A percentile compares a stretch with the other conserved stretches of the same genome.
phyloP scores from a whole-genome alignment of 2,329 filamentous ascomycete genomes.

The Aspergillus sp. region DNA sequence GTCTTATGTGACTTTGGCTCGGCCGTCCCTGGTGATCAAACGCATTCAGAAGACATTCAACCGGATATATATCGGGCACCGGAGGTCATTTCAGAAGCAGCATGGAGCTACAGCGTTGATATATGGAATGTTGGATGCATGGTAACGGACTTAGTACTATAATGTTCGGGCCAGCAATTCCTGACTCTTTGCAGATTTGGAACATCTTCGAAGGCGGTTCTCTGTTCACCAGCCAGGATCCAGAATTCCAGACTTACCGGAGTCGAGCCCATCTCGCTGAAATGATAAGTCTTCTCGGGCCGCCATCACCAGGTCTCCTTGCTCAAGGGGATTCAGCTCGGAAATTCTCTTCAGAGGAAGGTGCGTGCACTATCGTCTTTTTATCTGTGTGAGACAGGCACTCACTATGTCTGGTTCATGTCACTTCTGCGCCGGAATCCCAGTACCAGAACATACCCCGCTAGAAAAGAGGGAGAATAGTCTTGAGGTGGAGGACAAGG shows the following conservation, averaged over 20 bases:
- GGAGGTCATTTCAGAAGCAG: constrained; percentile 47
- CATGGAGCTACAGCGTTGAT: constrained; percentile 49
- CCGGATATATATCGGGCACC: constrained; percentile 36
- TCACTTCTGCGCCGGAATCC: constrained; percentile 19
- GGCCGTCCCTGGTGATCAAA: constrained; percentile 34
- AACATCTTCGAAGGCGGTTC: constrained; percentile 47
- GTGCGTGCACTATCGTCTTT: constrained; percentile 18
- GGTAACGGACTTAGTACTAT: constrained; percentile 33
- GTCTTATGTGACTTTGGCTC: constrained; percentile 53
- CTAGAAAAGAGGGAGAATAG: constrained; percentile 38
- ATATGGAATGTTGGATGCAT: constrained; percentile 54
- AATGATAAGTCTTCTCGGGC: constrained; percentile 47
- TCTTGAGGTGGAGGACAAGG: constrained; percentile 34
- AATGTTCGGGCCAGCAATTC: neutral
- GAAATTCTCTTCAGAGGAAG: constrained; percentile 41
- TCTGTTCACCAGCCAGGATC: constrained; percentile 44
- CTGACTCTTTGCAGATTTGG: constrained; percentile 43
- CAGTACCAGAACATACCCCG: constrained; percentile 20
- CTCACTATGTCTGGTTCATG: constrained; percentile 21
- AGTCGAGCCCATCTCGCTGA: constrained; percentile 50
- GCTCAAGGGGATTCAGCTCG: constrained; percentile 24
- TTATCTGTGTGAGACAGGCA: neutral
- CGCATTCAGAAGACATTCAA: constrained; percentile 30
- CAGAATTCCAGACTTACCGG: constrained; percentile 38
- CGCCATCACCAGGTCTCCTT: constrained; percentile 39